phyloP scores from a whole-genome alignment of 208 protist genomes.

The Naegleria fowleri region DNA sequence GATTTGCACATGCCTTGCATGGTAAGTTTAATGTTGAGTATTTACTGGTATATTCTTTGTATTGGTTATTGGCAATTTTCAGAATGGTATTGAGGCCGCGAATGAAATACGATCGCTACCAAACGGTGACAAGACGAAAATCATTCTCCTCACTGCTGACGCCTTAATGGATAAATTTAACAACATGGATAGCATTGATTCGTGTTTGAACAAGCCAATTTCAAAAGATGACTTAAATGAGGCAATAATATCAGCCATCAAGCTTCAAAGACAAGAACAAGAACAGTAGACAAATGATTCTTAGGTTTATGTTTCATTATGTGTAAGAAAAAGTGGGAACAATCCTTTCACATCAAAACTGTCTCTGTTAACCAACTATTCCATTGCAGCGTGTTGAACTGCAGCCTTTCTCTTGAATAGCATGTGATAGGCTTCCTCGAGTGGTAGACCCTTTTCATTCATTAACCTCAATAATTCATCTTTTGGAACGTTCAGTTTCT shows the following conservation, averaged over 20 bases:
- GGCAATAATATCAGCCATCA: not conserved
- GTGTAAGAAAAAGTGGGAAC: no score
- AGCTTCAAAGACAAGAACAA: no score
- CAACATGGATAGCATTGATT: not conserved
- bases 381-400: not conserved
- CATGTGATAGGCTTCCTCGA: not conserved
- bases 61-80: no score
- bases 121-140: not conserved
- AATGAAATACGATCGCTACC: not conserved
- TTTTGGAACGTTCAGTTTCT: not conserved
- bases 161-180: constrained; percentile 1
- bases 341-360: no score
- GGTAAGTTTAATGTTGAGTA: no score
- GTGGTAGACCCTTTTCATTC: not conserved
- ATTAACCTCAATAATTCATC: not conserved
- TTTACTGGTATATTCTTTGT: no score
- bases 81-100: not conserved
- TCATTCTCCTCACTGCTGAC: not conserved
- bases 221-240: not conserved
- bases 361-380: no score
- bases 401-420: not conserved
- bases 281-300: no score
- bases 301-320: no score
- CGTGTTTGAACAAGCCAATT: not conserved
- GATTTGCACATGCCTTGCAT: not conserved